These are phyloP conservation scores for Colletotrichum destructivum DNA, from an alignment of 2,329 filamentous ascomycete genomes.

Conservation along the genomic window DNA sequence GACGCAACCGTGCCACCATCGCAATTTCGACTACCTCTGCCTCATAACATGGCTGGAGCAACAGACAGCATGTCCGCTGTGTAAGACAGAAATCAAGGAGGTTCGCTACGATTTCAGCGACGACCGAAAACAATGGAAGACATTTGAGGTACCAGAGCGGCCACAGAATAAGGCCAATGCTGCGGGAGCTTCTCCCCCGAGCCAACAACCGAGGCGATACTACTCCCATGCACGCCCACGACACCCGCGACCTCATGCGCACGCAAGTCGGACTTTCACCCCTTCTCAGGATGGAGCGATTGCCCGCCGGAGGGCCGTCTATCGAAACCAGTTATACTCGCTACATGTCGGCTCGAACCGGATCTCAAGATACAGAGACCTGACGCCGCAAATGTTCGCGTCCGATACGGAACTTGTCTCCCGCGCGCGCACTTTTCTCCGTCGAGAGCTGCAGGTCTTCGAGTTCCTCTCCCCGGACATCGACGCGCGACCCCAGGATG, in stretches of 20 bases:
- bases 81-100: constrained; percentile 70
- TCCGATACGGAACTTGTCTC: constrained; percentile 78
- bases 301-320: constrained; percentile 78
- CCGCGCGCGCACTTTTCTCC: constrained; percentile 84
- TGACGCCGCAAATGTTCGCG: constrained; percentile 78
- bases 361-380: constrained; percentile 81
- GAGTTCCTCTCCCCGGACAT: constrained; percentile 70
- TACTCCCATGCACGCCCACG: constrained; percentile 31
- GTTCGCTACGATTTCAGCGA: constrained; percentile 71
- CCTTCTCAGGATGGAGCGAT: constrained; percentile 55
- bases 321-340: constrained; percentile 80
- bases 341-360: constrained; percentile 87
- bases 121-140: constrained; percentile 65
- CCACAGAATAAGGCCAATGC: constrained; percentile 15
- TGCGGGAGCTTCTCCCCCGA: background rate
- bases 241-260: constrained; percentile 40
- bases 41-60: constrained; percentile 86
- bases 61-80: constrained; percentile 83
- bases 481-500: constrained; percentile 24
- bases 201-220: constrained; percentile 10
- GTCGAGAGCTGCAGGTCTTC: constrained; percentile 88
- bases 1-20: constrained; percentile 83
- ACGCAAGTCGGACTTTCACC: constrained; percentile 44
- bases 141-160: constrained; percentile 59
- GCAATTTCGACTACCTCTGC: constrained; percentile 88